phyloP scores from a whole-genome alignment of 1,284 basidiomycete species.

The Omphalotus olearius region DNA sequence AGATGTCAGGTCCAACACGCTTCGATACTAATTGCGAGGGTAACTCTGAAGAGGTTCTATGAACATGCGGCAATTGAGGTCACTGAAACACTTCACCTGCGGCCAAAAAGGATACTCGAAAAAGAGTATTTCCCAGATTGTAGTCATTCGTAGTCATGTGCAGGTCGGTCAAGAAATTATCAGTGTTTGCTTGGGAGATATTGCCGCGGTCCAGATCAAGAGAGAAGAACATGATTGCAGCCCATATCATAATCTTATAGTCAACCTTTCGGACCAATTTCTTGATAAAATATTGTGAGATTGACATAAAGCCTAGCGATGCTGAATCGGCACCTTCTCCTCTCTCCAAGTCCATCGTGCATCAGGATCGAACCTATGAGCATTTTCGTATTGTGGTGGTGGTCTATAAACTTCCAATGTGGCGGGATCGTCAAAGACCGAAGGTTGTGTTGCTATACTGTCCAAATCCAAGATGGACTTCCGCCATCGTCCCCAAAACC shows the following conservation, averaged over 20 bases:
- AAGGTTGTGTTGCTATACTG: conserved; percentile 52
- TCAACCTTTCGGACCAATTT: conserved; percentile 58
- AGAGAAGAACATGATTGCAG: conserved; percentile 60
- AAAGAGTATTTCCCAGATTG: conserved; percentile 63
- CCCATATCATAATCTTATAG: conserved; percentile 60
- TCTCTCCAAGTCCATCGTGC: conserved; percentile 74
- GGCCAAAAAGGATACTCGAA: conserved; percentile 51
- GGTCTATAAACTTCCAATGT: conserved; percentile 52
- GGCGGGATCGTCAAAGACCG: conserved; percentile 56
- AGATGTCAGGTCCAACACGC: conserved; percentile 66
- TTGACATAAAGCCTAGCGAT: not conserved
- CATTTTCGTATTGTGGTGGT: conserved; percentile 53
- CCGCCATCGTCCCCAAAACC: conserved; percentile 23
- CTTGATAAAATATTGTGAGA: conserved; percentile 25
- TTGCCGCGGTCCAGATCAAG: conserved; percentile 49
- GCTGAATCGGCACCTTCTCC: conserved; percentile 40
- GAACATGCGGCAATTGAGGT: not conserved
- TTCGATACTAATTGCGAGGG: conserved; percentile 74
- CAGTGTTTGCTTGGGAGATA: conserved; percentile 43
- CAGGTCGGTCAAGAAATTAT: conserved; percentile 53
- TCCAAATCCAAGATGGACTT: conserved; percentile 32
- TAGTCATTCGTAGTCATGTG: conserved; percentile 51
- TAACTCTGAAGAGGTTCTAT: conserved; percentile 32
- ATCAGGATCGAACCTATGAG: conserved; percentile 58
- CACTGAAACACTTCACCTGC: conserved; percentile 38